phyloP scores from a whole-genome alignment of 2,329 filamentous ascomycete genomes.

The Tolypocladium pustulatum region DNA sequence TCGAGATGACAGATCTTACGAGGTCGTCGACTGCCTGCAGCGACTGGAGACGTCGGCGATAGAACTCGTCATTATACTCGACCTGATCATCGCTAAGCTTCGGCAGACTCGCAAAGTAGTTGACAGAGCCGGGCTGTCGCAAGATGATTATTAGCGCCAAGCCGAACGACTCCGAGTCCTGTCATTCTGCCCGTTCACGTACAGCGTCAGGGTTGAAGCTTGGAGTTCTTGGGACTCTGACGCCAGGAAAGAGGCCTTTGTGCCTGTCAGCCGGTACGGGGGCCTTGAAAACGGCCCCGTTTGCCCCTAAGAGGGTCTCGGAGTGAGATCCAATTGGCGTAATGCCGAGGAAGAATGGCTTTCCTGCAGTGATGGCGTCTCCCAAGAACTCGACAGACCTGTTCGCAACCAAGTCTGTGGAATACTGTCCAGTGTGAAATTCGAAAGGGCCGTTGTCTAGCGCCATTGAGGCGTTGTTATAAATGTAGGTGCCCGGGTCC shows the following conservation, averaged over 20 bases:
- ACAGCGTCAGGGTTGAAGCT: constrained; percentile 57
- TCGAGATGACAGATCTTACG: constrained; percentile 32
- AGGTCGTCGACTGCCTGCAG: constrained; percentile 46
- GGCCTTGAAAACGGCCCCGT: constrained; percentile 23
- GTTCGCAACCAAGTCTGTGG: constrained; percentile 46
- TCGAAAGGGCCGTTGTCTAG: constrained; percentile 11
- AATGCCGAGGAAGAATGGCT: constrained; percentile 58
- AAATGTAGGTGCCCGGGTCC: constrained; percentile 27
- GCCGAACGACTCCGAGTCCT: background rate
- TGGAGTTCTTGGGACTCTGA: constrained; percentile 47
- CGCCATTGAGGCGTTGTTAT: constrained; percentile 34
- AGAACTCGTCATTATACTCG: constrained; percentile 38
- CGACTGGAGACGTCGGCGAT: constrained; percentile 38
- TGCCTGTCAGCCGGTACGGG: constrained; percentile 53
- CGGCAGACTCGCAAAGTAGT: constrained; percentile 32
- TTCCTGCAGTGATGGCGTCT: constrained; percentile 40
- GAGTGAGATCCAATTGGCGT: constrained; percentile 59
- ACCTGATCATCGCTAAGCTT: constrained; percentile 29
- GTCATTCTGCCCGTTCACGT: background rate
- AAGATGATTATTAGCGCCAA: background rate
- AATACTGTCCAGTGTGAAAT: constrained; percentile 21
- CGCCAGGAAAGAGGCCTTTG: constrained; percentile 48
- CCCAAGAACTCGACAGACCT: constrained; percentile 51
- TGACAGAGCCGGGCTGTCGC: constrained; percentile 25
- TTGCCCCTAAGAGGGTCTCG: constrained; percentile 20